These are phyloP conservation scores for Botrytis fragariae DNA, from an alignment of 2,329 filamentous ascomycete genomes.

Conservation along the genomic window DNA sequence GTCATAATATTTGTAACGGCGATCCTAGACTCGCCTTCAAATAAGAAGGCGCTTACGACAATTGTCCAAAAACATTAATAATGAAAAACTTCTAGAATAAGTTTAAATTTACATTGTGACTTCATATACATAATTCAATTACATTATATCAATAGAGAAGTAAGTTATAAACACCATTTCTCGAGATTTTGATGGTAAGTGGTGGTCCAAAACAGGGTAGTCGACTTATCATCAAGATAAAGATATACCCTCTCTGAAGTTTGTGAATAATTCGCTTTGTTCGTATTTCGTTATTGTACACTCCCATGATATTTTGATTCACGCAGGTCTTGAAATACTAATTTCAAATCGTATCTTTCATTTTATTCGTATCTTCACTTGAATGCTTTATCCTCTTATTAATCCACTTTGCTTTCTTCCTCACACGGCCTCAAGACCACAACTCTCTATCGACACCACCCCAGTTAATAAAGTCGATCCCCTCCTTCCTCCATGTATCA, in stretches of 20 bases:
- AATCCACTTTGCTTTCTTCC: no score
- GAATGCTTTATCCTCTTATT: no score
- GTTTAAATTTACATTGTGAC: not conserved
- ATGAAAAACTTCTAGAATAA: no score
- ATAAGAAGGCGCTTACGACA: no score
- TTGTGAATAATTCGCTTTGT: not conserved
- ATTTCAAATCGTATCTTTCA: not conserved
- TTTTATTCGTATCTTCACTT: not conserved
- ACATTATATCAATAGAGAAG: no score
- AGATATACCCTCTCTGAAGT: not conserved
- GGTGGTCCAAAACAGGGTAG: no score
- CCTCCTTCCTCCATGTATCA: conserved; percentile 49
- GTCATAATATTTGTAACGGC: no score
- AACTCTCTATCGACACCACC: conserved; percentile 42
- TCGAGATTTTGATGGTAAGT: no score
- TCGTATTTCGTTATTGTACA: not conserved
- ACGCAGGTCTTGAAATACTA: not conserved
- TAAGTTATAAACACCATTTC: no score
- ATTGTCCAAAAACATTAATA: no score
- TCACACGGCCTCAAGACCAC: conserved; percentile 26
- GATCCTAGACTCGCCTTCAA: no score
- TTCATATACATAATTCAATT: no score
- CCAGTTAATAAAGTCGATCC: conserved; percentile 45
- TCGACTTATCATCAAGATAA: not conserved
- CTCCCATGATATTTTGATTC: not conserved